Evolutionary conservation across 2,329 filamentous ascomycete species (phyloP).

Genomic region (Apiospora phragmitis): DNA sequence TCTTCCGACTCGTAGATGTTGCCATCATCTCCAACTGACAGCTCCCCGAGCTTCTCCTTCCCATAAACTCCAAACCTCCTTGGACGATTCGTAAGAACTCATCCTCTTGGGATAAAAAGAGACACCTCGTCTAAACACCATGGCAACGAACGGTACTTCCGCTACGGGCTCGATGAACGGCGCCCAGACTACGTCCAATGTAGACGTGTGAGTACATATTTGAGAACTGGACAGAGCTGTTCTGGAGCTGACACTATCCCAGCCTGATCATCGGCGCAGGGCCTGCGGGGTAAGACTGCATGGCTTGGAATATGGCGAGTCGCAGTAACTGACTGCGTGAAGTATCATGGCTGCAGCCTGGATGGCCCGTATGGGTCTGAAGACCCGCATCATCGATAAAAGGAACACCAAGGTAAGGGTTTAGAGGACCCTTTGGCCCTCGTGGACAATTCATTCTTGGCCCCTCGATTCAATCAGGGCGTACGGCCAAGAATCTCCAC

Average conservation of each 20-base stretch:
- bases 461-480: neutral
- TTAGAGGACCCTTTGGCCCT: neutral
- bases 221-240: neutral
- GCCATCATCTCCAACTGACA: neutral
- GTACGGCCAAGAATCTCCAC: neutral
- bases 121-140: neutral
- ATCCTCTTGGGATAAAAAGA: neutral
- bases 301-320: neutral
- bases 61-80: neutral
- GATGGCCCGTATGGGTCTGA: constrained; percentile 42
- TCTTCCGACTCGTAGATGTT: neutral
- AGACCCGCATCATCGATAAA: constrained; percentile 46
- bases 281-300: constrained; percentile 7
- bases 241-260: neutral
- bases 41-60: neutral
- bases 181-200: neutral
- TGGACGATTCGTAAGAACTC: neutral
- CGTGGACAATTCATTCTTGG: neutral
- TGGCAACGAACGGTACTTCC: neutral
- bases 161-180: neutral
- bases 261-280: constrained; percentile 6
- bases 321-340: neutral
- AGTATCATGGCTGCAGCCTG: constrained; percentile 45
- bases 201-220: constrained; percentile 1
- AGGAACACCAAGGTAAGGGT: constrained; percentile 27